Conservation (phyloP, 2,329 filamentous ascomycete species). For the Trichoderma endophyticum region DNA sequence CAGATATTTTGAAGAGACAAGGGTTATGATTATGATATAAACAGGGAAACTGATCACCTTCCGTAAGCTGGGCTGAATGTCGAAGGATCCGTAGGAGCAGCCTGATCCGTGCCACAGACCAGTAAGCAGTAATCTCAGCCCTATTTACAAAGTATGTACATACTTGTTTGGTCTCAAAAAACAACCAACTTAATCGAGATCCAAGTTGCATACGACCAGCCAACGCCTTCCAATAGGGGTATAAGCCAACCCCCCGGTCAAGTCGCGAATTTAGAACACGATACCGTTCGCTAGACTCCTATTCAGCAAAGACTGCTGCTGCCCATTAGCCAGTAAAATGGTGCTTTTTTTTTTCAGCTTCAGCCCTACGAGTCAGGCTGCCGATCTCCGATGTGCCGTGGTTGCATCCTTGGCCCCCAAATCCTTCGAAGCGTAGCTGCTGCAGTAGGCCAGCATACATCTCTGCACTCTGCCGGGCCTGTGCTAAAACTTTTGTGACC, state of each 20-base stretch:
- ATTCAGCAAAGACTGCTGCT: not conserved
- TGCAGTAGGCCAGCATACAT: conserved; percentile 3
- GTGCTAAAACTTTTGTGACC: conserved; percentile 13
- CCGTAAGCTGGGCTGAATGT: not conserved
- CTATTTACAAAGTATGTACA: not conserved
- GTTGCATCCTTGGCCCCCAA: conserved; percentile 21
- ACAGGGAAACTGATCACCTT: not conserved
- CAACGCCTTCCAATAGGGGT: not conserved
- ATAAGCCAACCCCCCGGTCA: not conserved
- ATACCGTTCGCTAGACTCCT: not conserved
- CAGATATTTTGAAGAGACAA: not conserved
- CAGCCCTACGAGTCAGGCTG: conserved; percentile 17
- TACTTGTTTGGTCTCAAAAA: not conserved
- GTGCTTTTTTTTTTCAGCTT: conserved; percentile 2
- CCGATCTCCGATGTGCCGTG: conserved; percentile 18
- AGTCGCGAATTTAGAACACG: not conserved
- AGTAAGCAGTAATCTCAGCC: not conserved
- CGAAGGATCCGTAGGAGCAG: not conserved
- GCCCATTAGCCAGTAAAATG: conserved; percentile 15
- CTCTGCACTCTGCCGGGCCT: not conserved
- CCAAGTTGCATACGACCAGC: not conserved
- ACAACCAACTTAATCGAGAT: not conserved
- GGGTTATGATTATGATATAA: not conserved
- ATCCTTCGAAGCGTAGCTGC: conserved; percentile 13
- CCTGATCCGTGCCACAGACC: not conserved